These are phyloP conservation scores for Calonectria naviculata DNA, from an alignment of 2,329 filamentous ascomycete genomes.

Conservation along the genomic window DNA sequence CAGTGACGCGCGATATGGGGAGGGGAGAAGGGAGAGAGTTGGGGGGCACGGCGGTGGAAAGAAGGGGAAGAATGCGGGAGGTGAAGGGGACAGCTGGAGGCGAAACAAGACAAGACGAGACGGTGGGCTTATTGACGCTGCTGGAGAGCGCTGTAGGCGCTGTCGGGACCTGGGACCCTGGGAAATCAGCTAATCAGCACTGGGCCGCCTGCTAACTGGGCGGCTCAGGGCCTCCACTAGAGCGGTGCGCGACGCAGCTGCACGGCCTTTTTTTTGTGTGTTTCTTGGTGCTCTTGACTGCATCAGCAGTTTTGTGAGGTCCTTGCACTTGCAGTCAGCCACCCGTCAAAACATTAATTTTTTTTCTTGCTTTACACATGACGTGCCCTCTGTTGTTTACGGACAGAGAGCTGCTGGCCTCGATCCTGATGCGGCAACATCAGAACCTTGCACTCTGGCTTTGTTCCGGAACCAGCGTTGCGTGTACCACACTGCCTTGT, in stretches of 20 bases:
- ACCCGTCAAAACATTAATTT: not conserved
- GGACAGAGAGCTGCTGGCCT: not conserved
- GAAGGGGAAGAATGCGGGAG: slow-evolving; percentile 32
- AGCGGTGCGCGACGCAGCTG: not conserved
- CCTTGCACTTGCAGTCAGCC: not conserved
- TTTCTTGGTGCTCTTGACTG: not conserved
- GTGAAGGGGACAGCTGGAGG: slow-evolving; percentile 24
- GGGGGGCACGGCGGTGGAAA: slow-evolving; percentile 29
- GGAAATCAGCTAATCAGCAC: slow-evolving; percentile 14
- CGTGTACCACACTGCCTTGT: not conserved
- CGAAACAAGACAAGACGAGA: slow-evolving; percentile 23
- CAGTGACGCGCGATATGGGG: slow-evolving; percentile 37
- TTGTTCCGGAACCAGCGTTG: slow-evolving; percentile 5
- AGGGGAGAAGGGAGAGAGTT: slow-evolving; percentile 35
- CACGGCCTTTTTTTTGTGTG: not conserved
- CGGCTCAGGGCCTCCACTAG: slow-evolving; percentile 4
- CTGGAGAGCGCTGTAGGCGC: slow-evolving; percentile 5
- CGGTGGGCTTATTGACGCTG: slow-evolving; percentile 1
- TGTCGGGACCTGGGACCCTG: not conserved
- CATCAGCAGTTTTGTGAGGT: not conserved
- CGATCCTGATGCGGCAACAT: slow-evolving; percentile 6
- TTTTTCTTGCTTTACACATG: not conserved
- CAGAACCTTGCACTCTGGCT: not conserved
- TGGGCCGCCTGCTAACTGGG: slow-evolving; percentile 9
- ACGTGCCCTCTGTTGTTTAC: not conserved